A percentile compares a stretch with the other conserved stretches of the same genome.
phyloP scores from a whole-genome alignment of 2,329 filamentous ascomycete genomes.

The Chrysosporium keratinophilum region DNA sequence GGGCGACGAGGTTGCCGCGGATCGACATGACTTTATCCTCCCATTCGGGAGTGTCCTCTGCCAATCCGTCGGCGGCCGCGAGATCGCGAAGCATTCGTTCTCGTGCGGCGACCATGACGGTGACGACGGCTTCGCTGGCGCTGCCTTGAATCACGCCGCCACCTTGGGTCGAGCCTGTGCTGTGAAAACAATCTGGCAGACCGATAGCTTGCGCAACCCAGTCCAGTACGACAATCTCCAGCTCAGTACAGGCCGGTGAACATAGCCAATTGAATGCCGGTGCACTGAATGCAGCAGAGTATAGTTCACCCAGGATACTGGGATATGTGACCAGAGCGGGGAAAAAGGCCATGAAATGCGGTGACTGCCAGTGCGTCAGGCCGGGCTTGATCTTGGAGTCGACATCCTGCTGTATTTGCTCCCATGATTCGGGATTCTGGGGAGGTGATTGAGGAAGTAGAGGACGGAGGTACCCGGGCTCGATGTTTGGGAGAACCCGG shows the following conservation, averaged over 20 bases:
- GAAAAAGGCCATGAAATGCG: slow-evolving; percentile 94
- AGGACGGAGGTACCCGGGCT: slow-evolving; percentile 75
- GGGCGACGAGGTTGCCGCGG: slow-evolving; percentile 62
- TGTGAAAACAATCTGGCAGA: slow-evolving; percentile 64
- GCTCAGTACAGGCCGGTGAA: slow-evolving; percentile 79
- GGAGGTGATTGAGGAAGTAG: slow-evolving; percentile 62
- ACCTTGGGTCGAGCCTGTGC: slow-evolving; percentile 53
- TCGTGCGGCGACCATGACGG: slow-evolving; percentile 74
- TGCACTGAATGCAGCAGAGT: slow-evolving; percentile 75
- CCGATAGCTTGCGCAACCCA: slow-evolving; percentile 72
- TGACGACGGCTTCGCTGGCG: slow-evolving; percentile 77
- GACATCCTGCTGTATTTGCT: slow-evolving; percentile 70
- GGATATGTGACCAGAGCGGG: slow-evolving; percentile 73
- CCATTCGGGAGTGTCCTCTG: slow-evolving; percentile 43
- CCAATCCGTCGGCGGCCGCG: slow-evolving; percentile 41
- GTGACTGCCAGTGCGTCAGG: slow-evolving; percentile 87
- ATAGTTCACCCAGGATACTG: slow-evolving; percentile 81
- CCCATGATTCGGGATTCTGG: slow-evolving; percentile 60
- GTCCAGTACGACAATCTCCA: slow-evolving; percentile 86
- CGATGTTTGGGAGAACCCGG: slow-evolving; percentile 64
- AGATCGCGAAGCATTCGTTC: slow-evolving; percentile 63
- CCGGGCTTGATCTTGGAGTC: slow-evolving; percentile 81
- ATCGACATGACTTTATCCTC: slow-evolving; percentile 61
- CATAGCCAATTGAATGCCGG: slow-evolving; percentile 98
- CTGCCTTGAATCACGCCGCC: slow-evolving; percentile 93